These are phyloP conservation scores for Clavispora santaluciae DNA, from an alignment of 805 yeast genomes.

Conservation along the genomic window DNA sequence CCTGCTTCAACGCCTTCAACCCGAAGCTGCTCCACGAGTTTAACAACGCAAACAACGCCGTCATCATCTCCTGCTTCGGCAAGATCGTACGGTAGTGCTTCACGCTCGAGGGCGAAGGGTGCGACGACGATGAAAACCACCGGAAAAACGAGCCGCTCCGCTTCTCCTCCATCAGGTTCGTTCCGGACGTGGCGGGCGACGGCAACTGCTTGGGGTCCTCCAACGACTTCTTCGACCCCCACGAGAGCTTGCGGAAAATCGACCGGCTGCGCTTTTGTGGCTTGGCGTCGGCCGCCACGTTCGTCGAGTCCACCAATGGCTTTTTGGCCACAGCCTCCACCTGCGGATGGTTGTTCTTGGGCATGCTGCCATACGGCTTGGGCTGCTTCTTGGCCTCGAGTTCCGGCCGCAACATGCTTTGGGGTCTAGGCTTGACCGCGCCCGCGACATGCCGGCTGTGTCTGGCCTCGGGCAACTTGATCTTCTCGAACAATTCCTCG, in stretches of 20 bases:
- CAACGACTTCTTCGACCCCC: conserved; percentile 41
- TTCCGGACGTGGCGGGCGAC: conserved; percentile 26
- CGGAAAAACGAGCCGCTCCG: conserved; percentile 22
- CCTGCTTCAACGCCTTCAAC: conserved; percentile 48
- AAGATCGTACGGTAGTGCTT: conserved; percentile 36
- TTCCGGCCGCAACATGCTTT: conserved; percentile 33
- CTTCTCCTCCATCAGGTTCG: conserved; percentile 15
- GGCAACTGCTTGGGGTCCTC: conserved; percentile 18
- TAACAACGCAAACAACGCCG: conserved; percentile 58
- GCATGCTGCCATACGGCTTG: conserved; percentile 1
- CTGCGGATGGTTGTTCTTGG: neutral
- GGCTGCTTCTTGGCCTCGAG: conserved; percentile 3
- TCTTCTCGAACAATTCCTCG: conserved; percentile 37
- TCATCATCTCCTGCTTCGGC: conserved; percentile 52
- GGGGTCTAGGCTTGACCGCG: conserved; percentile 27
- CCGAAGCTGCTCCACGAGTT: conserved; percentile 71
- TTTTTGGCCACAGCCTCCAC: conserved; percentile 10
- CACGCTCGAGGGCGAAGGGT: conserved; percentile 23
- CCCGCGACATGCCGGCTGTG: conserved; percentile 12
- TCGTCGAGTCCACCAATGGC: conserved; percentile 31
- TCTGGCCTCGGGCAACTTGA: conserved; percentile 40
- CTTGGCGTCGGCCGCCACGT: conserved; percentile 5
- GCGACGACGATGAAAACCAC: conserved; percentile 35
- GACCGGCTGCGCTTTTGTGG: conserved; percentile 31
- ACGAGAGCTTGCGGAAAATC: conserved; percentile 47